These are phyloP conservation scores for Scenedesmus sp. DNA, from an alignment of 163 green algal genomes.

Conservation along the genomic window DNA sequence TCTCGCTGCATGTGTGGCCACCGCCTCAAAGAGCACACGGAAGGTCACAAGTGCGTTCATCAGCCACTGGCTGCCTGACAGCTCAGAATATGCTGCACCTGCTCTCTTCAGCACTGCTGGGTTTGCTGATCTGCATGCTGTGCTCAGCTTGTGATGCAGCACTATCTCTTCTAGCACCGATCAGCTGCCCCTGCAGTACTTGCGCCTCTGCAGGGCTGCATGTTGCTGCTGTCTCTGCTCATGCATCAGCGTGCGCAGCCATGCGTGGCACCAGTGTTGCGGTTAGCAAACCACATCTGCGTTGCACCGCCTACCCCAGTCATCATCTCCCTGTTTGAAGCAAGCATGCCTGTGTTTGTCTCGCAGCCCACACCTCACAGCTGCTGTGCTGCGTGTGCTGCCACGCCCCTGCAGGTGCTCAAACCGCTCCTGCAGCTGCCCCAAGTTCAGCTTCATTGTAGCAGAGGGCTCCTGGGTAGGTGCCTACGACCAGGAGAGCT, in stretches of 20 bases:
- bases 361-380: not conserved
- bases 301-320: too few species aligned
- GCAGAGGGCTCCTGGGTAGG: slow-evolving; percentile 68
- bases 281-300: too few species aligned
- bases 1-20: slow-evolving; percentile 70
- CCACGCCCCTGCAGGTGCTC: slow-evolving; percentile 40
- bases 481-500: slow-evolving; percentile 7
- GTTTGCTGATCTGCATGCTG: not conserved
- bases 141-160: not conserved
- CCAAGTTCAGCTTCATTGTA: slow-evolving; percentile 73
- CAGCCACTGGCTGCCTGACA: not conserved
- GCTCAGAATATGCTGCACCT: not conserved
- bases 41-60: slow-evolving; percentile 1
- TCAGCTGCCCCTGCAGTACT: not conserved
- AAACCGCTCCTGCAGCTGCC: slow-evolving; percentile 63
- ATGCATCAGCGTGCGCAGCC: too few species aligned
- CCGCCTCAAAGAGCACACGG: slow-evolving; percentile 64
- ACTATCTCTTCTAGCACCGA: not conserved
- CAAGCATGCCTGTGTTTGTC: not conserved
- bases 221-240: too few species aligned
- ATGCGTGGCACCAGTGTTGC: too few species aligned
- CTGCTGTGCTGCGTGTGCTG: not conserved
- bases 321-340: too few species aligned
- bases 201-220: not conserved
- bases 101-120: not conserved